Base-by-base conservation (phyloP, 768 basidiomycete genomes). In the Lactarius sp. region DNA sequence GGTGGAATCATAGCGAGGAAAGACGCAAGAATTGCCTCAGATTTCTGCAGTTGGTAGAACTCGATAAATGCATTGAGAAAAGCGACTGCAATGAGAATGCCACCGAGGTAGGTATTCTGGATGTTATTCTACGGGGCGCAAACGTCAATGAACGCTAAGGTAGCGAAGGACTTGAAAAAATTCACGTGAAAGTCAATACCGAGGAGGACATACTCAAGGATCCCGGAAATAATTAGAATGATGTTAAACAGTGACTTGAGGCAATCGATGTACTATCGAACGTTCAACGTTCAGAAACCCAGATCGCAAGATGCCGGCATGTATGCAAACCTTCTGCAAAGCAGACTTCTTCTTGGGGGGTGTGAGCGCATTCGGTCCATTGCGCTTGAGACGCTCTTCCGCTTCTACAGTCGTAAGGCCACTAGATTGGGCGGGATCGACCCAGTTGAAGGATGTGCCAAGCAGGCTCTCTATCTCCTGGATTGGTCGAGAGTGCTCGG, bases 1-100 rank as follows among this genome's bases (percentile, higher is more conserved):
- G 86, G 86, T 16, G 86, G 86, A 55, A 88, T 88, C 84, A 88
- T 84, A 10, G 86, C 86, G 39, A 88, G 76, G 75, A 88, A 88
- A 2, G 84, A 85, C 4, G 85, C 85, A 4, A 88, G 77, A 67
- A 88, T 88, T 44, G 85, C 85, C 70, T 87, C 86, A 9, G 85
- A 86, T 69, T 87, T 88, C 74, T 88, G 86, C 36, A 87, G 79
- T 75, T 88, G 86, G 70, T 76, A 79, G 71, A 85, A 88, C 71
- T 88, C 86, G 71, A 88, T 86, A 66, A 81, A 80, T 6, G 85
- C 86, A 66, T 88, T 88, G 61, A 87, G 72, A 72, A 88, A 85
- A 16, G 86, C 85, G 22, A 87, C 85, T 22, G 76, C 76, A 58
- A 87, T 86, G 62, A 87, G 77, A 71, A 87, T 87, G 34, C 81